Base-by-base conservation (phyloP, 805 yeast genomes). In the Candida oleophila region DNA sequence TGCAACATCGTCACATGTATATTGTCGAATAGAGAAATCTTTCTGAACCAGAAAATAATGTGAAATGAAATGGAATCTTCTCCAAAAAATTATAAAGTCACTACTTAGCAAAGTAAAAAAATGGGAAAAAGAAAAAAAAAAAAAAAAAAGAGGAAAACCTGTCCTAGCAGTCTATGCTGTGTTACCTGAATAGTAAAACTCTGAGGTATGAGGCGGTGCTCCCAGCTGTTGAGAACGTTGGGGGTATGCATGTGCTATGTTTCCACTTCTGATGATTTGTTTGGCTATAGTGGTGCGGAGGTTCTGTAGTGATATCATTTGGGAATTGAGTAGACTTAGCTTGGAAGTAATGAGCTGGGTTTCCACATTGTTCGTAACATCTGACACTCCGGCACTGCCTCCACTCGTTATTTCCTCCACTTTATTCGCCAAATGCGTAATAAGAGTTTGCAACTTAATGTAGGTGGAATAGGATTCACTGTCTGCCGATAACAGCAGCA, bases 241-340 rank as follows among this genome's bases (percentile, higher is more conserved):
- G 12, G 39, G 14, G 35, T 42, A 34, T 7, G 32, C 33, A 18
- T 35, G 45, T 15, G 45, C 19, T 8, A 42, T 15, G 18, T 30
- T 34, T 12, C 45, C 45, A 8, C 15, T n/a, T 4, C 53, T 32
- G 3, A 54, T 37, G 3, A 55, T 49, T 22, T 47, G 54, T 15
- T 46, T 49, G 2, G 51, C 30, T 5, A 59, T 47, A 40, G 54
- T 55, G 9, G 49, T 38, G 41, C 57, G 56, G 25, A 60, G 48
- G 8, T 49, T 50, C 14, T 62, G 62, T 14, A 65, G 46, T 4
- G 60, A 54, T 1, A 60, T 49, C 18, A 66, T 44, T 46, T 71
- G 68, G 16, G 64, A 55, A 1, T 70, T 61, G 7, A 71, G 42
- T 20, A 70, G 50, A 15, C 66, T 53, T 34, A 71, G 48, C 18